These are phyloP conservation scores for Camelina laxa DNA, from an alignment of 345 rosid species.

Conservation along the genomic window DNA sequence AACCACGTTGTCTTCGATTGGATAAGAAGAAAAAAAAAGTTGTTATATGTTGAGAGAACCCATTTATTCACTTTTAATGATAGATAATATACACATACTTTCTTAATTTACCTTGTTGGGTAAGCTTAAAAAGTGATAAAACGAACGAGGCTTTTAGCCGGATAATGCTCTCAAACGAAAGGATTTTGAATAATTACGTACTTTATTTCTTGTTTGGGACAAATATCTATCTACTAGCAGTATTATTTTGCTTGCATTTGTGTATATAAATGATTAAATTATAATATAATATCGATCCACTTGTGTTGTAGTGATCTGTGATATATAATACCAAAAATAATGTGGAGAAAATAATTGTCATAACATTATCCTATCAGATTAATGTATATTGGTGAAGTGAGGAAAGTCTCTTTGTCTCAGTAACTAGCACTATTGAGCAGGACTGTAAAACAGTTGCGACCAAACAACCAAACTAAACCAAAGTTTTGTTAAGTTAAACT, in stretches of 20 bases:
- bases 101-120: background rate
- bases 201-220: slow-evolving; percentile 16
- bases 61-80: background rate
- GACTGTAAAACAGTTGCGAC: background rate
- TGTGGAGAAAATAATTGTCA: background rate
- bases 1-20: slow-evolving; percentile 28
- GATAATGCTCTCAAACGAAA: background rate
- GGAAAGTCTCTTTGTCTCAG: background rate
- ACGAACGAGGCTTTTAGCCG: background rate
- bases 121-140: background rate
- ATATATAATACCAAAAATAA: background rate
- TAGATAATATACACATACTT: background rate
- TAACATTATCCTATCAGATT: background rate
- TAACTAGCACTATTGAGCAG: background rate
- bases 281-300: background rate
- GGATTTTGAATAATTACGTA: background rate
- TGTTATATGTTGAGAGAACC: background rate
- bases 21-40: background rate
- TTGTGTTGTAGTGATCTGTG: background rate
- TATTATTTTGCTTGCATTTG: background rate
- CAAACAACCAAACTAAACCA: background rate
- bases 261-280: background rate
- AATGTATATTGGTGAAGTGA: background rate
- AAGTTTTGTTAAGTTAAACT: background rate
- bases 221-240: background rate